Base-by-base conservation (phyloP, 1,284 basidiomycete genomes). In the Singerocomus inundabilis region DNA sequence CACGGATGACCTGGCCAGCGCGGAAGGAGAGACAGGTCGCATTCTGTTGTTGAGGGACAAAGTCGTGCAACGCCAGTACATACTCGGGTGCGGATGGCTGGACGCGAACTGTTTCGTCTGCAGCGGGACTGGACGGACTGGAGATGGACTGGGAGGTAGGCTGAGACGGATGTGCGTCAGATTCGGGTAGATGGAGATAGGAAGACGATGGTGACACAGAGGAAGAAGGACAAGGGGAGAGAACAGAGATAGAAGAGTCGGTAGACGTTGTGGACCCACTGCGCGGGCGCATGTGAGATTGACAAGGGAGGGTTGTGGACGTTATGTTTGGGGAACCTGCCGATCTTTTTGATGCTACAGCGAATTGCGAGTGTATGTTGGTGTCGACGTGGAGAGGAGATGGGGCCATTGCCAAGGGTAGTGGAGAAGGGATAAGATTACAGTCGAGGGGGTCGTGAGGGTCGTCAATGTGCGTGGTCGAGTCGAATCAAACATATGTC, bases 61-160 rank as follows among this genome's bases (percentile, higher is more conserved):
- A 96, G 65, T 94, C 90, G 65, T 95, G 91, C 75, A 94, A 85
- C 4, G 93, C 91, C 40, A 92, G 76, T 5, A 94, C 92, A 66
- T 84, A 86, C 60, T 86, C 85, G 10, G 78, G 68, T 28, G 51
- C 44, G 34, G 61, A 61, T 8, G 63, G 16, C 34, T 70, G 71
- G 6, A 72, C 58, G 30, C 71, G 72, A 42, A 75, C 66, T 25
- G 76, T 74, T 46, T 76, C 73, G 13, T 77, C 78, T 29, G 70
- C 59, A 6, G 63, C 62, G n/a, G 70, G 70, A 40, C 66, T 72
- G 67, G 46, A 63, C 60, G 50, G 70, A 61, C 12, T 61, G 51
- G 45, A 43, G 31, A 26, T 69, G 56, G 55, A 45, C 12, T 49
- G 49, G 29, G 48, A 44, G 10, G 38, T 40, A 29, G 42, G 38